Percentiles rank a stretch among this genome's conserved stretches.
These are phyloP conservation scores for Cladophialophora yegresii DNA, from an alignment of 2,329 filamentous ascomycete species.

Conservation along the genomic window DNA sequence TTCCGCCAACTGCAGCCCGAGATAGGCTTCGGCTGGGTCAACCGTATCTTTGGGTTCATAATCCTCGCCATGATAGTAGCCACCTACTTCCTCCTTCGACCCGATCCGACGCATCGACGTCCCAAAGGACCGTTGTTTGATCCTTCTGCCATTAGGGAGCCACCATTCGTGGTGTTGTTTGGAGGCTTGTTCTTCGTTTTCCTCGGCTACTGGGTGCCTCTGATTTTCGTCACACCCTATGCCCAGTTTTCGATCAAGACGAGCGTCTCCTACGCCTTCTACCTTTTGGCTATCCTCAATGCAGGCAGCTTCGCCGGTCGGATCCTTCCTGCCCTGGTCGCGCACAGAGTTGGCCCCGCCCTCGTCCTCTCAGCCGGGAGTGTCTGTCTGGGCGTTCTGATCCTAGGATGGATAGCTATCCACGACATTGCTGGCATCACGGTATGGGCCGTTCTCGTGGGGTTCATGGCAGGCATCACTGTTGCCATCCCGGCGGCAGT, in stretches of 20 bases:
- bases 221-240: slow-evolving; percentile 15
- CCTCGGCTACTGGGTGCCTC: slow-evolving; percentile 15
- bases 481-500: slow-evolving; percentile 16
- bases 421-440: slow-evolving; percentile 8
- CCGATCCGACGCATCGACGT: slow-evolving; percentile 8
- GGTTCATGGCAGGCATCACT: slow-evolving; percentile 15
- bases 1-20: slow-evolving; percentile 50
- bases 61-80: slow-evolving; percentile 14
- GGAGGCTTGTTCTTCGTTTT: slow-evolving; percentile 16
- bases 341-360: slow-evolving; percentile 10
- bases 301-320: slow-evolving; percentile 15
- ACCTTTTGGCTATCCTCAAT: slow-evolving; percentile 18
- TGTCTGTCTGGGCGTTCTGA: slow-evolving; percentile 13
- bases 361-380: slow-evolving; percentile 9
- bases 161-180: slow-evolving; percentile 12
- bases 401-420: slow-evolving; percentile 13
- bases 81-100: slow-evolving; percentile 14
- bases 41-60: slow-evolving; percentile 23
- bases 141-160: slow-evolving; percentile 14
- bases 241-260: slow-evolving; percentile 18
- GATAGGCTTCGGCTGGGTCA: slow-evolving; percentile 60
- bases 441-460: slow-evolving; percentile 15
- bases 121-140: slow-evolving; percentile 12
- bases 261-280: slow-evolving; percentile 14
- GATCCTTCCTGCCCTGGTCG: slow-evolving; percentile 15